Evolutionary conservation across 495 filamentous ascomycete genomes (phyloP).

Genomic region (Xylaria acuta): DNA sequence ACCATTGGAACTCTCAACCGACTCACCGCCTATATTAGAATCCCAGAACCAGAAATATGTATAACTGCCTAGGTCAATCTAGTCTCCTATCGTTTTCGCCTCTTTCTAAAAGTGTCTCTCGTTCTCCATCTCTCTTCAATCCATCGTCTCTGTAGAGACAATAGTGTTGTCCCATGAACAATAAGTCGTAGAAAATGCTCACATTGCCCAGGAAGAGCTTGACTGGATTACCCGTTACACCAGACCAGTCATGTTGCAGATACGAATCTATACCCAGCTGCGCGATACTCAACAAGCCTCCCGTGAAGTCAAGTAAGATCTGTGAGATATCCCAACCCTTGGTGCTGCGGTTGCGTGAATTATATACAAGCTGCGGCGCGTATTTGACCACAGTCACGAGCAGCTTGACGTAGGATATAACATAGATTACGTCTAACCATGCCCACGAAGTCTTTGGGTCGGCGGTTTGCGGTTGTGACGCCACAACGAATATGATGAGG

Average conservation of each 20-base stretch:
- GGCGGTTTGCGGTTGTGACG: conserved; percentile 58
- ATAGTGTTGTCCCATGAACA: conserved; percentile 91
- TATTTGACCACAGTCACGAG: conserved; percentile 89
- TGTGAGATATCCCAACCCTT: conserved; percentile 85
- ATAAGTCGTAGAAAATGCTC: conserved; percentile 80
- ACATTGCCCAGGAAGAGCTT: conserved; percentile 87
- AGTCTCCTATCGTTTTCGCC: conserved; percentile 44
- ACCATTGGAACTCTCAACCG: neutral
- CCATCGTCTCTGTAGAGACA: conserved; percentile 64
- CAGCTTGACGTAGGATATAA: conserved; percentile 86
- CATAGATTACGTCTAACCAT: conserved; percentile 68
- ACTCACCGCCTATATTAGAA: neutral
- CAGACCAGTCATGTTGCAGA: conserved; percentile 85
- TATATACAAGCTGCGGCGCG: conserved; percentile 81
- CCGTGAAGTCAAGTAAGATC: conserved; percentile 83
- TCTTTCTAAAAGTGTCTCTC: conserved; percentile 44
- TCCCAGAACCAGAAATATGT: neutral
- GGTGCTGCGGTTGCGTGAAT: conserved; percentile 83
- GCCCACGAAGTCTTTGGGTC: conserved; percentile 49
- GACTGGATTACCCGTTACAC: conserved; percentile 87
- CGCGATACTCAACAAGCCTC: conserved; percentile 79
- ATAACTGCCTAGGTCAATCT: conserved; percentile 31
- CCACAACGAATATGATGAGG: conserved; percentile 61
- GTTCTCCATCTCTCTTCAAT: conserved; percentile 38
- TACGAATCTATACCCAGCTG: conserved; percentile 87